Evolutionary conservation across 371 early-diverging fungal species (phyloP), one percentile per base, ranked within the genome.

Genomic region (Mortierella sp.): DNA sequence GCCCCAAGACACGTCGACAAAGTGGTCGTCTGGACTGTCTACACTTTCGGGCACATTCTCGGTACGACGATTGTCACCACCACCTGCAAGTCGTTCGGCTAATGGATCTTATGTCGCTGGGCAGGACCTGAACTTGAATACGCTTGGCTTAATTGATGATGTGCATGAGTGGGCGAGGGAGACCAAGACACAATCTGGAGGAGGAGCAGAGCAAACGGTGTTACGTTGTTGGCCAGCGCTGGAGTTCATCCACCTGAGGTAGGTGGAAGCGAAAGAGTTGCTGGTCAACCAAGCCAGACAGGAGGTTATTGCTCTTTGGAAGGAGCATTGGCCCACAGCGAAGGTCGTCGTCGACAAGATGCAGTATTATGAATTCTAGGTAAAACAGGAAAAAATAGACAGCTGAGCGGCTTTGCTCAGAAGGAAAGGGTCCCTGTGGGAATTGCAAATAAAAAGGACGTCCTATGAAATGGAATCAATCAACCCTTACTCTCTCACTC

Each of bases 111-210:
- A n/a, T 34, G 34, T 0, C 0, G 2, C 16, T 19, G 58, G 9
- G 5, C 47, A 19, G 31, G 58, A 58, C 34, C 58, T 58, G 29
- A 58, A 34, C 16, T 34, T 14, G 58, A 34, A 34, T 34, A 14
- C 34, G 19, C 31, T 58, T 14, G 58, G 58, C 19, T 34, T 31
- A 19, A 19, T 19, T 9, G 58, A 34, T 31, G 58, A 58, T 34
- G 58, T 58, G 58, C 34, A 58, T 16, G 58, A 58, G 9, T 58
- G 58, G 58, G 58, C 29, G 34, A 19, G 37, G 58, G 58, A 31
- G 55, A 26, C 16, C 19, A 55, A 26, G 26, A 26, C 37, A 16
- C 58, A 19, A 6, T 34, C 8, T 16, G 31, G 58, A 29, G 34
- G 34, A 58, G 58, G n/a, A n/a, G 16, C 8, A 34, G 34, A n/a